Evolutionary conservation across 2,329 filamentous ascomycete genomes (phyloP).

Genomic region (Neonectria hederae): DNA sequence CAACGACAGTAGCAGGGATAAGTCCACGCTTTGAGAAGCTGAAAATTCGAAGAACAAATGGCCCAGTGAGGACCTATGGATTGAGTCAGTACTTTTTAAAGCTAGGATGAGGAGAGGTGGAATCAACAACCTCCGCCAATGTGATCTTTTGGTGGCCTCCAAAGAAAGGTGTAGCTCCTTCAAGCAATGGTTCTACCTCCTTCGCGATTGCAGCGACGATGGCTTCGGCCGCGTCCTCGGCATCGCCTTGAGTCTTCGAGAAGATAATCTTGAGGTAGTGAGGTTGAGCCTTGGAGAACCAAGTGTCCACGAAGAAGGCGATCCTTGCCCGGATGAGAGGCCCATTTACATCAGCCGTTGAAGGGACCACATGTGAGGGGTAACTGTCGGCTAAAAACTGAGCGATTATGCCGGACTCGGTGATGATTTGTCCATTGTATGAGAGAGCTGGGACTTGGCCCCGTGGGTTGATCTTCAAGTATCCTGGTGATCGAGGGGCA

Average conservation of each 20-base stretch:
- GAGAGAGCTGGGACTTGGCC: constrained; percentile 78
- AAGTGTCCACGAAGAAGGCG: constrained; percentile 78
- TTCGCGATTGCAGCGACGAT: constrained; percentile 68
- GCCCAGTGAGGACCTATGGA: constrained; percentile 66
- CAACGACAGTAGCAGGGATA: constrained; percentile 58
- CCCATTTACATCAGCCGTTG: constrained; percentile 59
- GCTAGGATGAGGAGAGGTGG: rapidly evolving
- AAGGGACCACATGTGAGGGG: constrained; percentile 72
- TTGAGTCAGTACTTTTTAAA: neutral
- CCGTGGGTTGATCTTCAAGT: constrained; percentile 80
- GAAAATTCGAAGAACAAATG: constrained; percentile 72
- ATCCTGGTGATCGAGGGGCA: constrained; percentile 75
- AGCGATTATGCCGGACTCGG: constrained; percentile 77
- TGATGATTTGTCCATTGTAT: constrained; percentile 73
- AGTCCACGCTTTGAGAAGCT: constrained; percentile 63
- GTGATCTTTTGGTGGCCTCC: constrained; percentile 72
- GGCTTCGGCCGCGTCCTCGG: constrained; percentile 57
- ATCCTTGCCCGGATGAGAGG: constrained; percentile 73
- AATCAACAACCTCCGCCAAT: constrained; percentile 71
- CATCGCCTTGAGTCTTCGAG: constrained; percentile 60
- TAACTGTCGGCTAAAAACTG: constrained; percentile 76
- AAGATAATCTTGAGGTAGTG: constrained; percentile 58
- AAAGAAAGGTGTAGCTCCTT: constrained; percentile 67
- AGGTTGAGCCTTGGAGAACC: constrained; percentile 67
- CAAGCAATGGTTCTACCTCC: constrained; percentile 78